A percentile compares a stretch with the other conserved stretches of the same genome.
Conservation (phyloP, 1,284 basidiomycete genomes). For the Papiliotrema fonsecae region DNA sequence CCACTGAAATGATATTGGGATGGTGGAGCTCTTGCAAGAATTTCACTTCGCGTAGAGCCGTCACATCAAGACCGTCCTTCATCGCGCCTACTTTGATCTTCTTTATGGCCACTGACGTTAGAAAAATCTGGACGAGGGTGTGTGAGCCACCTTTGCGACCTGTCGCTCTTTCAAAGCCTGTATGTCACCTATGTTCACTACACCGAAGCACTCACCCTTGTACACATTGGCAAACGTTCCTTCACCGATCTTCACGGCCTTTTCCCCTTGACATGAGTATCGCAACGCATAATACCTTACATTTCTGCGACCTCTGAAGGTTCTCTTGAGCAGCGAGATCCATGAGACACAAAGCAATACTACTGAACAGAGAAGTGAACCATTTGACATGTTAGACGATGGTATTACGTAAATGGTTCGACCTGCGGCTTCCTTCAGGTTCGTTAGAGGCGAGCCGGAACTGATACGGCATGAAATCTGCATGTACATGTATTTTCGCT, state of each 20-base stretch:
- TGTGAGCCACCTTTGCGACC: conserved; percentile 31
- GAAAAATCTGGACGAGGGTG: neutral
- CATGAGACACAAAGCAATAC: conserved; percentile 19
- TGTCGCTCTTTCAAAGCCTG: conserved; percentile 34
- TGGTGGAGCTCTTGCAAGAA: conserved; percentile 91
- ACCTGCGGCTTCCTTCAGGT: no score
- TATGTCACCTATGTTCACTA: conserved; percentile 1
- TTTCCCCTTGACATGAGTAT: conserved; percentile 46
- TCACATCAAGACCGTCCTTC: conserved; percentile 98
- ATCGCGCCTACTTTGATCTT: conserved; percentile 96
- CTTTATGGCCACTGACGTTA: conserved; percentile 79
- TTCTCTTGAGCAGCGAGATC: conserved; percentile 43
- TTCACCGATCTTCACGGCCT: conserved; percentile 87
- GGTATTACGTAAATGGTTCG: no score
- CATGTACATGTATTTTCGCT: no score
- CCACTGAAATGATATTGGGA: conserved; percentile 88
- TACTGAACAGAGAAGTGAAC: neutral
- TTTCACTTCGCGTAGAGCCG: conserved; percentile 96
- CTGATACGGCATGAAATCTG: no score
- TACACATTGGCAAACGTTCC: conserved; percentile 98
- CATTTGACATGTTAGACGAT: no score
- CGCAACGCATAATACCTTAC: conserved; percentile 14
- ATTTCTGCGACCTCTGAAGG: conserved; percentile 29
- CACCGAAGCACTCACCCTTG: conserved; percentile 58
- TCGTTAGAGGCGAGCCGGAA: no score